Evolutionary conservation across 2,329 filamentous ascomycete genomes (phyloP).

Genomic region (Colletotrichum somersetense): DNA sequence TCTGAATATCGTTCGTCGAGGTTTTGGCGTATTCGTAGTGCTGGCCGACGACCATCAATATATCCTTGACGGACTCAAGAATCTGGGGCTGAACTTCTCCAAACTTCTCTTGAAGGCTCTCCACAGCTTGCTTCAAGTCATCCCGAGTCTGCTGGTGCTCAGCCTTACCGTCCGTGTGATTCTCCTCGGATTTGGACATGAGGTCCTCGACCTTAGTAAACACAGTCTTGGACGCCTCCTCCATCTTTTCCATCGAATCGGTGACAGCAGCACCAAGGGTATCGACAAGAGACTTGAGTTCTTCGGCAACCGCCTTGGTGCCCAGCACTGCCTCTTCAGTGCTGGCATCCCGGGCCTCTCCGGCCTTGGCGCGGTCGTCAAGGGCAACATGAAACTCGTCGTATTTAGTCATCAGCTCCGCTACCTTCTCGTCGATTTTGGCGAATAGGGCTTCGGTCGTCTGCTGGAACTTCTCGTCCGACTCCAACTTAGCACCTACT

Average conservation of each 20-base stretch:
- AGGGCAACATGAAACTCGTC: conserved; percentile 83
- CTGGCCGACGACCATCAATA: conserved; percentile 84
- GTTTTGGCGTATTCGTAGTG: conserved; percentile 91
- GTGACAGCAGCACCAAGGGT: conserved; percentile 85
- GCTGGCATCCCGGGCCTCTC: conserved; percentile 79
- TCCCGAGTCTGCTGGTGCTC: conserved; percentile 88
- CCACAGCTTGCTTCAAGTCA: conserved; percentile 82
- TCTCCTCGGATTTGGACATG: conserved; percentile 80
- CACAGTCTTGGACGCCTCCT: conserved; percentile 87
- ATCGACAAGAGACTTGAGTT: conserved; percentile 87
- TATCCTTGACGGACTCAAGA: conserved; percentile 85
- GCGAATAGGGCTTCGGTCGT: conserved; percentile 65
- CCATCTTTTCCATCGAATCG: conserved; percentile 87
- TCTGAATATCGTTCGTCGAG: conserved; percentile 66
- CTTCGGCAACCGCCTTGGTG: conserved; percentile 86
- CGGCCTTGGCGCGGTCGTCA: conserved; percentile 79
- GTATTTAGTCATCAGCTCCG: conserved; percentile 86
- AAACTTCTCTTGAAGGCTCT: conserved; percentile 82
- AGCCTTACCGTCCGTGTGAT: conserved; percentile 77
- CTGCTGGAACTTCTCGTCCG: conserved; percentile 80
- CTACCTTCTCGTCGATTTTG: conserved; percentile 75
- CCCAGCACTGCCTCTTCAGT: conserved; percentile 80
- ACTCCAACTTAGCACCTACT: conserved; percentile 83
- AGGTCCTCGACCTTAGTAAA: conserved; percentile 87
- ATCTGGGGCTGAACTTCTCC: conserved; percentile 90